Evolutionary conservation across 495 filamentous ascomycete genomes (phyloP), one percentile per base, ranked within the genome.

Genomic region (Opeltia flavorubescens): DNA sequence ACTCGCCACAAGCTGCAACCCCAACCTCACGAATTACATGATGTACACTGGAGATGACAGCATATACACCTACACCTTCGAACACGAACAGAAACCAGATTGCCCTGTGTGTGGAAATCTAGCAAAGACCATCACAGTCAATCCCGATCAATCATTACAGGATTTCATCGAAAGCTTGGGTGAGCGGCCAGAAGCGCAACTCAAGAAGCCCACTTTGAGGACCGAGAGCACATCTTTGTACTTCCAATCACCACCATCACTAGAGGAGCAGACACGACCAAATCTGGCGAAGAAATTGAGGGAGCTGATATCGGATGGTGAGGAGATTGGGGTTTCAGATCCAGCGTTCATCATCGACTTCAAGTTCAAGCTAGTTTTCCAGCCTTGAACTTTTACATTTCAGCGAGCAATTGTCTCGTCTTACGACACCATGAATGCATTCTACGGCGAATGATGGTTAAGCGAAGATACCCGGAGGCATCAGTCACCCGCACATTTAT

Each of bases 41-140:
- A 94, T 95, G 86, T 99, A 96, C 64, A 94, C 81, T 25, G 93
- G 93, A 30, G 86, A 99, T 59, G 89, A 91, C 55, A 74, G 83
- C 51, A 77, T 96, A 43, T 99, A 95, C 67, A 99, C 93, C 0
- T 94, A 95, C 60, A 96, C 89, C 0, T 96, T 96, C 62, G 77
- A 84, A 54, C 87, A 94, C 51, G 79, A 94, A 60, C 80, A 83
- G 66, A 95, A 95, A 59, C 67, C 77, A 6, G 93, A 95, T 56
- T 99, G 93, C 52, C 89, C 93, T 4, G 93, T 96, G 21, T 99
- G 93, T 56, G 87, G 89, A 4, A 81, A 84, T 48, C 62, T 84
- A 33, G 79, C 89, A 5, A 80, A 81, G 30, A 78, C 78, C 35
- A 67, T 95, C 43, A 56, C 72, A 8, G 77, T 88, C 28, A 75